Base-by-base conservation (phyloP, 257 asterid species). In the Nicotiana knightiana region DNA sequence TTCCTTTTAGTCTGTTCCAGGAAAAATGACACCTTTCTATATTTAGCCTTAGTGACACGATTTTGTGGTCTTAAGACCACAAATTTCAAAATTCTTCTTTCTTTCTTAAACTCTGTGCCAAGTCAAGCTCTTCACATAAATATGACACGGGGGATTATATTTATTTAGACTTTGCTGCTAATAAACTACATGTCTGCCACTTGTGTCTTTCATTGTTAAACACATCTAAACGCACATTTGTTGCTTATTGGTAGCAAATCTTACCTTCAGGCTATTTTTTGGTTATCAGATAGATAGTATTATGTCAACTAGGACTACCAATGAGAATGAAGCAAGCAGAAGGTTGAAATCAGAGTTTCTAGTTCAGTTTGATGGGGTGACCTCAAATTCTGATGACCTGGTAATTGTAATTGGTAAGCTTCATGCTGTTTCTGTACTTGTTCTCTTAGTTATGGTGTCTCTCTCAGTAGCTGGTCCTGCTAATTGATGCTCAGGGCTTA, bases 291-390 rank as follows among this genome's bases (percentile, higher is more conserved):
- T 96, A 39, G 99, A 96, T 87, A 96, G 99, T 87, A 92, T 94
- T 83, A 96, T 96, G 99, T 96, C 99, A 68, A 87, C 97, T 61
- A 94, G 99, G 87, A 96, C 97, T 12, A 89, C 93, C 77, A 90
- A 87, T 77, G 99, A 96, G 88, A 96, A 96, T 89, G 99, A 96
- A 94, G 95, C 99, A 62, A 96, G 98, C 90, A 88, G 99, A 89
- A 94, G 99, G 90, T 83, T 96, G 90, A 96, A 96, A 85, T 96
- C 99, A 1, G 99, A 96, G 89, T 96, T 96, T 82, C 89, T 96
- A 81, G 92, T 96, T 84, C 99, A 96, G 89, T 96, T 96, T 59
- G 99, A 96, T 85, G 99, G 99, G 83, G 99, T 96, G 48, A 84
- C 97, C 57, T 94, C 98, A 71, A 90, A 81, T 87, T 92, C 97